Conservation (phyloP, 1,284 basidiomycete species). For the Apiotrichum akiyoshidainum region DNA sequence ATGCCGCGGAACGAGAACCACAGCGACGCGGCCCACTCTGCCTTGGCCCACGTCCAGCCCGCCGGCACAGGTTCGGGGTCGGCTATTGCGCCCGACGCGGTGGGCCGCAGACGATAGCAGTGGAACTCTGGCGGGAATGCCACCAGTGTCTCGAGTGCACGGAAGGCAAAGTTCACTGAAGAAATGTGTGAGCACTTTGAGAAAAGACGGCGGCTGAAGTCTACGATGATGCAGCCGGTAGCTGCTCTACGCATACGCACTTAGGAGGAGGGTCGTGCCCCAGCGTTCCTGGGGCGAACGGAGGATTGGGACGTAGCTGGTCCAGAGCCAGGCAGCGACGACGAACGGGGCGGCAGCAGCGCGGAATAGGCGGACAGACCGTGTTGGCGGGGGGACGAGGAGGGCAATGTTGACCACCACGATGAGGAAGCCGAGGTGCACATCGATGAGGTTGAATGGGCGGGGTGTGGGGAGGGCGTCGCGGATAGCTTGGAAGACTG, state of each 20-base stretch:
- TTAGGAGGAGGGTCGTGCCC: slow-evolving; percentile 25
- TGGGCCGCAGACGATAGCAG: slow-evolving; percentile 25
- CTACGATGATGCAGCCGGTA: too few species aligned
- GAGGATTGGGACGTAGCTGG: slow-evolving; percentile 17
- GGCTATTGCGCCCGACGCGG: slow-evolving; percentile 6
- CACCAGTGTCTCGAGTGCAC: slow-evolving; percentile 32
- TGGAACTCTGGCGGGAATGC: slow-evolving; percentile 39
- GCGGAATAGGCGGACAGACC: slow-evolving; percentile 30
- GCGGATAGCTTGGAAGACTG: slow-evolving; percentile 4
- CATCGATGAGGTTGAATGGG: slow-evolving; percentile 6
- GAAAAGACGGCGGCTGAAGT: too few species aligned
- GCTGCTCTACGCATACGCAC: slow-evolving; percentile 9
- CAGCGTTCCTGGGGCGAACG: slow-evolving; percentile 27
- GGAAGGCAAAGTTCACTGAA: slow-evolving; percentile 19
- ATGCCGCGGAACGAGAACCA: slow-evolving; percentile 40
- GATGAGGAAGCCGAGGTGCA: slow-evolving; percentile 9
- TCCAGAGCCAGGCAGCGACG: slow-evolving; percentile 17
- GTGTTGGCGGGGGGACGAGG: slow-evolving; percentile 27
- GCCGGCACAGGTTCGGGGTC: slow-evolving; percentile 35
- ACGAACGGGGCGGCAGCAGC: slow-evolving; percentile 25
- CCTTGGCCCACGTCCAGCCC: slow-evolving; percentile 37
- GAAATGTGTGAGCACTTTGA: neutral
- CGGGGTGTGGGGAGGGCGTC: slow-evolving; percentile 16
- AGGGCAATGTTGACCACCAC: slow-evolving; percentile 16
- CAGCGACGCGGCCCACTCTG: slow-evolving; percentile 35